phyloP scores from a whole-genome alignment of 2,329 filamentous ascomycete species.

The Cytospora leucostoma region DNA sequence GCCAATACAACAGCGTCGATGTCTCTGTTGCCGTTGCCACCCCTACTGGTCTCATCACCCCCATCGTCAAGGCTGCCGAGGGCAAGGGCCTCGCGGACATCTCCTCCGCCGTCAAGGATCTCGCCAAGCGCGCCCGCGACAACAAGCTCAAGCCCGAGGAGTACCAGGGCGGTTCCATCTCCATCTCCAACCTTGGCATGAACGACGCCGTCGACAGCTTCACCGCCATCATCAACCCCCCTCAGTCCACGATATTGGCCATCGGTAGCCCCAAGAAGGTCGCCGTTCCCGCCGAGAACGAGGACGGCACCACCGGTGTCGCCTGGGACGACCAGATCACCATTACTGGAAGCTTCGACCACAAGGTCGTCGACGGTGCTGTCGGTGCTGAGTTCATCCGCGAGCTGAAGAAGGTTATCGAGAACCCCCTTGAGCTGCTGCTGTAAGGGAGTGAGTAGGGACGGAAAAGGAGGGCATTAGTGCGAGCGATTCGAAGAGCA shows the following conservation, averaged over 20 bases:
- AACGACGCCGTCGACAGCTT: slow-evolving; percentile 95
- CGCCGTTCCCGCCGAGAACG: slow-evolving; percentile 79
- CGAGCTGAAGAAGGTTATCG: slow-evolving; percentile 95
- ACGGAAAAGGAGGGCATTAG: slow-evolving; percentile 44
- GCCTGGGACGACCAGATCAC: slow-evolving; percentile 98
- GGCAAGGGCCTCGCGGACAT: slow-evolving; percentile 85
- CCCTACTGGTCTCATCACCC: slow-evolving; percentile 91
- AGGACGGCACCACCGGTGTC: slow-evolving; percentile 72
- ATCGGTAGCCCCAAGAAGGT: slow-evolving; percentile 97
- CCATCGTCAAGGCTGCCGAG: slow-evolving; percentile 90
- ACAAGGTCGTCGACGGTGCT: slow-evolving; percentile 97
- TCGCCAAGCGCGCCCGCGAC: slow-evolving; percentile 93
- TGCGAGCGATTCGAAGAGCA: slow-evolving; percentile 34
- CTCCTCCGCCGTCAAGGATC: slow-evolving; percentile 88
- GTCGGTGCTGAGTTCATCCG: slow-evolving; percentile 95
- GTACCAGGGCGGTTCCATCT: slow-evolving; percentile 98
- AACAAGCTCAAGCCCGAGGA: slow-evolving; percentile 99
- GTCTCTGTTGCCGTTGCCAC: slow-evolving; percentile 96
- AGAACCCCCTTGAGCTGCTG: slow-evolving; percentile 94
- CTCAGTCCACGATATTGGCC: slow-evolving; percentile 91
- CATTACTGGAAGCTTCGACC: slow-evolving; percentile 94
- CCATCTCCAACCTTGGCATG: slow-evolving; percentile 99
- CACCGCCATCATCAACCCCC: slow-evolving; percentile 98
- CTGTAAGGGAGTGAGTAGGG: slow-evolving; percentile 60
- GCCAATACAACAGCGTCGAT: slow-evolving; percentile 90